Base-by-base conservation (phyloP, 768 basidiomycete species). In the Russula foetens region DNA sequence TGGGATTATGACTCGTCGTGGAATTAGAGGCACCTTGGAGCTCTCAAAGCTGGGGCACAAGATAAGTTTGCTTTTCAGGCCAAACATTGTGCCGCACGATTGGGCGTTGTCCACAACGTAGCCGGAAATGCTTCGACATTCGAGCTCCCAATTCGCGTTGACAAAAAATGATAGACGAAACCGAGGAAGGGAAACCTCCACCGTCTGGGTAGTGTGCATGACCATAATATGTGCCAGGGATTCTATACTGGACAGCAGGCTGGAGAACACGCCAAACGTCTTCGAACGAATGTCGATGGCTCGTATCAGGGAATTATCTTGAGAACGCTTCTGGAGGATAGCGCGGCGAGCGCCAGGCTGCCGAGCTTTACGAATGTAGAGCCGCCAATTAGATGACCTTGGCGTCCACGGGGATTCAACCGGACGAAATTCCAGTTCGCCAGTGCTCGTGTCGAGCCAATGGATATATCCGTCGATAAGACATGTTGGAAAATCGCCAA, bases 41-140 rank as follows among this genome's bases (percentile, higher is more conserved):
- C 41, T 38, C 7, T n/a, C 24, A 26, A 7, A 6, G 21, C 33
- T 29, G 15, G 54, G 59, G 49, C 56, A 33, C 11, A 62, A 48
- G 26, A 62, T 33, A 21, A 62, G 75, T 39, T 68, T 73, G 35
- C 69, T 74, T 38, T 49, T 41, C 35, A 82, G 64, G 17, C 81
- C 81, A 41, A 79, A 72, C 66, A 83, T 67, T 1, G 78, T 75
- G 1, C 78, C 78, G 1, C 68, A 68, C 1, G 71, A 77, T 59
- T 81, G 81, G 38, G 69, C 52, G 2, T 53, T 1, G 53, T 80
- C 77, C n/a, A 80, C 69, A 17, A 76, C 67, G 72, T 78, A 79
- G 23, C 69, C 71, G 14, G 74, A 73, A 35, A 79, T 69, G 41
- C 77, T 77, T 9, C 60, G 69, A 39, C 75, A 80, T 58, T 76